Percentiles rank a stretch among this genome's conserved stretches.
Evolutionary conservation across 2,329 filamentous ascomycete genomes (phyloP).

Genomic region (Tolypocladium album): DNA sequence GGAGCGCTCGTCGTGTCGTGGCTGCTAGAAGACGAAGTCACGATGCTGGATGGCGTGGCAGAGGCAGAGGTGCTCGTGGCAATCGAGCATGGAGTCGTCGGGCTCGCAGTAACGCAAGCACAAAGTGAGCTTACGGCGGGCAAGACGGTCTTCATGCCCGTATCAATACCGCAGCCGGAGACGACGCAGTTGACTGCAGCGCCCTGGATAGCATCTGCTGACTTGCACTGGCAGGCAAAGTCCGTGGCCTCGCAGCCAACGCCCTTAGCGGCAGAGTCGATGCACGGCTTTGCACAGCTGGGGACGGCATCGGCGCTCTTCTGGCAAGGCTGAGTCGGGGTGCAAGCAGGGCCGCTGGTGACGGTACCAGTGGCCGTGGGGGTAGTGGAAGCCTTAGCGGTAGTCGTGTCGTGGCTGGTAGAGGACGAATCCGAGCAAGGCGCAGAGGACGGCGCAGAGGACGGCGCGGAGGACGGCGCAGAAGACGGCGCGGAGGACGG

Average conservation of each 20-base stretch:
- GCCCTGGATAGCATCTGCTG: conserved; percentile 9
- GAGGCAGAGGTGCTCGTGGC: background rate
- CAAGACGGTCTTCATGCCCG: conserved; percentile 7
- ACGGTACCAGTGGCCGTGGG: too few species aligned
- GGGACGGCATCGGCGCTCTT: conserved; percentile 12
- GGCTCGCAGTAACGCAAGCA: conserved; percentile 11
- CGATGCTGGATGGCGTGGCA: background rate
- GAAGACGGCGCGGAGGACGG: too few species aligned
- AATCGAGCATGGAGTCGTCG: conserved; percentile 9
- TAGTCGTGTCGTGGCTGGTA: too few species aligned
- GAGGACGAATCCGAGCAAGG: too few species aligned
- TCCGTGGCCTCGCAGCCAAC: conserved; percentile 11
- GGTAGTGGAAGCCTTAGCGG: too few species aligned
- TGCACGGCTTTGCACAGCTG: conserved; percentile 12
- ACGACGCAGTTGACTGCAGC: conserved; percentile 11
- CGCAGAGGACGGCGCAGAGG: too few species aligned
- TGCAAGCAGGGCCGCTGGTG: too few species aligned
- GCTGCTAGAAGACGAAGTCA: background rate
- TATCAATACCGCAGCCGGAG: conserved; percentile 8
- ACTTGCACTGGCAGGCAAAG: conserved; percentile 14
- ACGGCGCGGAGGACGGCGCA: too few species aligned
- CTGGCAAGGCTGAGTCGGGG: too few species aligned
- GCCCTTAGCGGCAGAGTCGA: conserved; percentile 13
- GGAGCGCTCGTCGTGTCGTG: too few species aligned
- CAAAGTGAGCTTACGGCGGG: conserved; percentile 10